Conservation (phyloP, 805 yeast genomes). For the Yamadazyma kitorensis region DNA sequence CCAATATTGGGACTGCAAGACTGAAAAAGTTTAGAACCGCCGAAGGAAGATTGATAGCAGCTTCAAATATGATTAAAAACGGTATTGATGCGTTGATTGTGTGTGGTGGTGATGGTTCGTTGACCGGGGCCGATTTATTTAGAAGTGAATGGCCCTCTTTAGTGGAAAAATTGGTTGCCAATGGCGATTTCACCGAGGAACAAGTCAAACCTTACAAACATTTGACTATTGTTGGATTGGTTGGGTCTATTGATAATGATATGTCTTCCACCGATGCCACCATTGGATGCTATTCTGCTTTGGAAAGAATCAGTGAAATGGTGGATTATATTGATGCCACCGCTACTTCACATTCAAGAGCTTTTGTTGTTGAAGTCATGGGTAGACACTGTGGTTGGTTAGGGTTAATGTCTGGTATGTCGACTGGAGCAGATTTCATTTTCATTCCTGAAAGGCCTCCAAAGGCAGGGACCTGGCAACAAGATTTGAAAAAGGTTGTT, state of each 20-base stretch:
- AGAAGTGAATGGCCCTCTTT: constrained; percentile 77
- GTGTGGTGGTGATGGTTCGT: constrained; percentile 82
- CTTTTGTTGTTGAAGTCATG: constrained; percentile 84
- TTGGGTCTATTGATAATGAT: constrained; percentile 83
- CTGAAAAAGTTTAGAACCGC: constrained; percentile 66
- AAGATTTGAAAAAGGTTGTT: constrained; percentile 62
- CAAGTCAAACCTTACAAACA: constrained; percentile 49
- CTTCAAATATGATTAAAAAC: constrained; percentile 60
- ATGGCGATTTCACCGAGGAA: constrained; percentile 43
- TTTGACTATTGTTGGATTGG: constrained; percentile 70
- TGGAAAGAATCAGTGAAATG: constrained; percentile 70
- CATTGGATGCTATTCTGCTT: constrained; percentile 76
- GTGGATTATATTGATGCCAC: constrained; percentile 83
- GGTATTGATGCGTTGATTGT: constrained; percentile 79
- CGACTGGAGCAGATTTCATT: constrained; percentile 77
- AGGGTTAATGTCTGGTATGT: constrained; percentile 76
- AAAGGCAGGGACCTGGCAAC: constrained; percentile 58
- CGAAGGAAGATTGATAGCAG: constrained; percentile 61
- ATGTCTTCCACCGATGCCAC: constrained; percentile 85
- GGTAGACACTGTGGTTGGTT: constrained; percentile 91
- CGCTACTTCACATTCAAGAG: constrained; percentile 79
- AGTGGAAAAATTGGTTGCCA: constrained; percentile 51
- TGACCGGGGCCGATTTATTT: constrained; percentile 79
- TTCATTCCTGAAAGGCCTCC: constrained; percentile 82
- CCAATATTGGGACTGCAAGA: constrained; percentile 77